These are phyloP conservation scores for Pseudogymnoascus pannorum DNA, from an alignment of 2,329 filamentous ascomycete species.

Conservation along the genomic window DNA sequence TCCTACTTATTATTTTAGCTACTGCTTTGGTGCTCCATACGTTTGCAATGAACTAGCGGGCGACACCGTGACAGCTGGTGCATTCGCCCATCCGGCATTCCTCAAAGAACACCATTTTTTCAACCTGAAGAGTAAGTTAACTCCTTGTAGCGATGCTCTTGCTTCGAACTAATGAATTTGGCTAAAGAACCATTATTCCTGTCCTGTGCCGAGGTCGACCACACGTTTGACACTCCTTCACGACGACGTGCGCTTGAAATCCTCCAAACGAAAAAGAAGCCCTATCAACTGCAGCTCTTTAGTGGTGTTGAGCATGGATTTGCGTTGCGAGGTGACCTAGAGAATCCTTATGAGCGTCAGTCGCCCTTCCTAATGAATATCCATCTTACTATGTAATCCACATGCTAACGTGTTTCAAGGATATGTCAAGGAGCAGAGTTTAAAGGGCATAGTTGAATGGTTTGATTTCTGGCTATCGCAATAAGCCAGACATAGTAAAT, in stretches of 20 bases:
- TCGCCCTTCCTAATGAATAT: neutral
- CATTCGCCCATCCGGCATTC: slow-evolving; percentile 44
- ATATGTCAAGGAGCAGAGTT: slow-evolving; percentile 8
- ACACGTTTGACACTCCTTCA: slow-evolving; percentile 34
- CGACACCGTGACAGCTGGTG: slow-evolving; percentile 35
- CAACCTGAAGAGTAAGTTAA: slow-evolving; percentile 30
- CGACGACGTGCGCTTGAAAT: slow-evolving; percentile 38
- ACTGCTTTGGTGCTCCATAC: slow-evolving; percentile 35
- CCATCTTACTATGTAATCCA: slow-evolving; percentile 12
- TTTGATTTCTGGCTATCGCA: slow-evolving; percentile 18
- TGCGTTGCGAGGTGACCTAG: slow-evolving; percentile 48
- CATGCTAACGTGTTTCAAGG: neutral
- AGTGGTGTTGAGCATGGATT: slow-evolving; percentile 57
- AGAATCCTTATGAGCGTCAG: slow-evolving; percentile 35
- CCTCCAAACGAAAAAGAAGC: slow-evolving; percentile 32
- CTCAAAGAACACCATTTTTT: slow-evolving; percentile 40
- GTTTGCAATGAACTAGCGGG: slow-evolving; percentile 36
- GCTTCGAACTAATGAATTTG: neutral
- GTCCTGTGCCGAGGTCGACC: slow-evolving; percentile 39
- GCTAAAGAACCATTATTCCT: slow-evolving; percentile 36
- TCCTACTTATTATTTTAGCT: slow-evolving; percentile 27
- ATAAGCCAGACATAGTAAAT: slow-evolving; percentile 12
- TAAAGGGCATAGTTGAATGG: slow-evolving; percentile 16
- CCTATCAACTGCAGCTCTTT: slow-evolving; percentile 59
- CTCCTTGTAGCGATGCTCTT: neutral